phyloP scores from a whole-genome alignment of 2,329 filamentous ascomycete genomes.

The Sarocladium oryzae region DNA sequence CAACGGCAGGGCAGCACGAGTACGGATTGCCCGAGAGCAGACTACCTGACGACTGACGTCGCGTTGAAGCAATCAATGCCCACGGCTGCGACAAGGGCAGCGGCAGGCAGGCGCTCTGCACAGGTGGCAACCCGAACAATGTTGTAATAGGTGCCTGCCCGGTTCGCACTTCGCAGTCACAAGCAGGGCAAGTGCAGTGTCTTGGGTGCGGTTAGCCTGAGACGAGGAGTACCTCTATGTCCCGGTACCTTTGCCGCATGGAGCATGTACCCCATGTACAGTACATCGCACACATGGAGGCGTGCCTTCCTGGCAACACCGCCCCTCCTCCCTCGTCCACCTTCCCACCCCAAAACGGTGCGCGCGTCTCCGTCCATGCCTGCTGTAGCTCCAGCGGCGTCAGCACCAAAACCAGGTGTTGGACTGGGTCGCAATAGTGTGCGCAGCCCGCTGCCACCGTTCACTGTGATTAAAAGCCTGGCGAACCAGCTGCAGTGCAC shows the following conservation, averaged over 20 bases:
- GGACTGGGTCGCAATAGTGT: not conserved
- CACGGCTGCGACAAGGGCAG: not conserved
- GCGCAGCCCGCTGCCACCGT: not conserved
- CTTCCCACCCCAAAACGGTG: not conserved
- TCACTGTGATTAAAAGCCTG: not conserved
- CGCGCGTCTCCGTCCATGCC: not conserved
- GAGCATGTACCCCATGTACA: slow-evolving; percentile 5
- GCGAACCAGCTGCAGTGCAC: not conserved
- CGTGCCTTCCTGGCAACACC: not conserved
- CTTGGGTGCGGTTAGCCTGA: not conserved
- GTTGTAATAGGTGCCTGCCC: not conserved
- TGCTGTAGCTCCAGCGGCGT: slow-evolving; percentile 1
- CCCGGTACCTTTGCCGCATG: not conserved
- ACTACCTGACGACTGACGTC: too few relatives aligned
- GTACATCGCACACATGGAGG: not conserved
- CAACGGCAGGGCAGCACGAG: not conserved
- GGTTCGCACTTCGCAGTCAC: too few relatives aligned
- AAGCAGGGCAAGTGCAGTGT: not conserved
- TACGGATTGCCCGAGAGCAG: too few relatives aligned
- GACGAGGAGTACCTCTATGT: not conserved
- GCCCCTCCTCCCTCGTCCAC: not conserved
- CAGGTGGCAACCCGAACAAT: too few relatives aligned
- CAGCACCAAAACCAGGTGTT: not conserved
- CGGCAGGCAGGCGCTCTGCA: too few relatives aligned
- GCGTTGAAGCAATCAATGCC: not conserved